Evolutionary conservation across 2,329 filamentous ascomycete genomes (phyloP), one percentile per base, ranked within the genome.

Genomic region (Nannizzia gypsea): DNA sequence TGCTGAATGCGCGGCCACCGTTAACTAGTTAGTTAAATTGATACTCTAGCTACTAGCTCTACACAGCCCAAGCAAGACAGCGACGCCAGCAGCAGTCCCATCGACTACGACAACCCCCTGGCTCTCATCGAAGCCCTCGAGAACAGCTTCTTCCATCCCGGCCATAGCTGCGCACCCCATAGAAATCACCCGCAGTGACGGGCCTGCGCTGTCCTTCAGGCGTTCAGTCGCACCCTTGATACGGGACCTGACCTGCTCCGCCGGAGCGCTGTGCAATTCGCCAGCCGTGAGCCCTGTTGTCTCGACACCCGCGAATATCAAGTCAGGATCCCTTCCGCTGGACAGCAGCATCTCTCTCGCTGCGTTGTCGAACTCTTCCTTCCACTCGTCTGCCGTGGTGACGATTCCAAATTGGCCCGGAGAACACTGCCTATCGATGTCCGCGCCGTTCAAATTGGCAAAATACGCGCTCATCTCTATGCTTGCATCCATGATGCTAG

Each of bases 151-250:
- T 66, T 93, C 87, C 74, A 96, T 80, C 0, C 90, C 91, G 0
- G 86, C 85, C 91, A 96, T 96, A 0, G 90, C 91, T 2, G 89
- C 91, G 71, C 91, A 96, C 0, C 91, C 91, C 77, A 96, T 81
- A 67, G 89, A 87, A 6, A 96, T 82, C 24, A 85, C 87, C 3
- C 78, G 77, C 0, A 91, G 81, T 2, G 78, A 75, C 0, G 79
- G 60, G 5, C 65, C 60, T 6, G 68, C 74, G 11, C 77, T 77
- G 6, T 69, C 70, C 28, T 95, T 73, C 26, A 96, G 74, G 57
- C 80, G 76, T 70, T 80, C 82, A 0, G 89, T 88, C 0, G 90
- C 90, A 15, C 83, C 79, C 64, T 80, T 84, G 69, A 96, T 83
- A 67, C 83, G 84, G 61, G 71, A 70, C 40, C 78, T 76, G 40